Percentiles rank a stretch among this genome's conserved stretches.
Evolutionary conservation across 2,329 filamentous ascomycete species (phyloP).

Genomic region (Diaporthe citriasiana): DNA sequence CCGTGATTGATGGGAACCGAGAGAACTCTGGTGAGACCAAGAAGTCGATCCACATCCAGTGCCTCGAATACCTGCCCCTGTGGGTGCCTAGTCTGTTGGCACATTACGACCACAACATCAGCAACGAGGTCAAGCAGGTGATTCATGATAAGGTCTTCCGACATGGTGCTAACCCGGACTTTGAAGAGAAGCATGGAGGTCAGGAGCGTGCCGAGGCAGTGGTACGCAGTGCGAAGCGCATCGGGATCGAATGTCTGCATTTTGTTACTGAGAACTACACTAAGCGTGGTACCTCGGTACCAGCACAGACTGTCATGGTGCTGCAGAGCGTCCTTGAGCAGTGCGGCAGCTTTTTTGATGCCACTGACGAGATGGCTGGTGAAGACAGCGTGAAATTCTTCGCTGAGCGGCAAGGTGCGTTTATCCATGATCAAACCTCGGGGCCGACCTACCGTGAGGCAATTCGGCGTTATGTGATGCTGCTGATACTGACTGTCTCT

Average conservation of each 20-base stretch:
- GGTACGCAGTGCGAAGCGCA: conserved; percentile 52
- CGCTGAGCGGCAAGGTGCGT: conserved; percentile 56
- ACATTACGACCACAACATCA: conserved; percentile 60
- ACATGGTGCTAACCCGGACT: conserved; percentile 49
- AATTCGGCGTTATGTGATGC: neutral
- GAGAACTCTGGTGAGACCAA: conserved; percentile 48
- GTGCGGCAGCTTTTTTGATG: conserved; percentile 58
- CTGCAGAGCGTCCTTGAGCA: conserved; percentile 60
- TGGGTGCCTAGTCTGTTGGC: conserved; percentile 68
- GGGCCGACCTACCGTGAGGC: neutral
- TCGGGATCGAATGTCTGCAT: conserved; percentile 61
- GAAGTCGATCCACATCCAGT: conserved; percentile 49
- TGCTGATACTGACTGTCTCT: neutral
- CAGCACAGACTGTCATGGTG: conserved; percentile 56
- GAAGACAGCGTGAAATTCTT: conserved; percentile 51
- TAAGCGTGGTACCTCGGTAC: conserved; percentile 56
- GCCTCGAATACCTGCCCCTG: conserved; percentile 53
- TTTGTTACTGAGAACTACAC: conserved; percentile 65
- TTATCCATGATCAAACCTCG: too few species aligned
- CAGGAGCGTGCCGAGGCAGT: conserved; percentile 50
- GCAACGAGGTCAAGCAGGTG: conserved; percentile 59
- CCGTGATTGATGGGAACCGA: conserved; percentile 50
- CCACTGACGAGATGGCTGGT: conserved; percentile 51
- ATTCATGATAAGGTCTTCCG: conserved; percentile 60
- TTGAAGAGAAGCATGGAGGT: conserved; percentile 51